These are phyloP conservation scores for Heteromeles arbutifolia DNA, from an alignment of 306 rosid genomes.

Conservation along the genomic window DNA sequence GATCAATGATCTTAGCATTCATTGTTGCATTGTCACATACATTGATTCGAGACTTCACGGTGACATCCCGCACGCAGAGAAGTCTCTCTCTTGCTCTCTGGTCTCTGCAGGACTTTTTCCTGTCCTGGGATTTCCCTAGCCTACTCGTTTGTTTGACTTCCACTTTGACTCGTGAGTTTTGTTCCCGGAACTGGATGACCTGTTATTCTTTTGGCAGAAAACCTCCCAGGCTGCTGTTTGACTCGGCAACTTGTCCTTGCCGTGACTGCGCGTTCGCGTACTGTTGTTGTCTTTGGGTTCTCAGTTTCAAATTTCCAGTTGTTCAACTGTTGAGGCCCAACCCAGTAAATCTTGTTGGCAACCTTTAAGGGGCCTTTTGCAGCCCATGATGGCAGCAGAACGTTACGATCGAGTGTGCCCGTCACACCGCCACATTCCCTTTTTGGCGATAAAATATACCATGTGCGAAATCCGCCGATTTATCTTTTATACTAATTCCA, in stretches of 20 bases:
- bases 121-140: neutral
- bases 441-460: neutral
- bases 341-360: neutral
- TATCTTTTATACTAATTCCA: neutral
- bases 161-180: slow-evolving; percentile 4
- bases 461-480: neutral
- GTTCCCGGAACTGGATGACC: neutral
- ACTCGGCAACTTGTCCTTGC: neutral
- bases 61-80: rapidly evolving
- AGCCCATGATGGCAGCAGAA: neutral
- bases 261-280: neutral
- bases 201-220: neutral
- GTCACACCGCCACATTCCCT: neutral
- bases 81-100: neutral
- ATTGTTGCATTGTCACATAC: neutral
- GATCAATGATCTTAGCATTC: neutral
- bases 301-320: neutral
- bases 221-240: neutral
- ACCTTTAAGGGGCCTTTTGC: neutral
- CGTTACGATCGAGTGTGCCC: neutral
- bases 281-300: neutral
- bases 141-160: neutral
- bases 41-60: neutral
- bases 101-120: neutral
- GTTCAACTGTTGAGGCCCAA: neutral